phyloP scores from a whole-genome alignment of 2,329 filamentous ascomycete species.

The Penicillium fuscoglaucum region DNA sequence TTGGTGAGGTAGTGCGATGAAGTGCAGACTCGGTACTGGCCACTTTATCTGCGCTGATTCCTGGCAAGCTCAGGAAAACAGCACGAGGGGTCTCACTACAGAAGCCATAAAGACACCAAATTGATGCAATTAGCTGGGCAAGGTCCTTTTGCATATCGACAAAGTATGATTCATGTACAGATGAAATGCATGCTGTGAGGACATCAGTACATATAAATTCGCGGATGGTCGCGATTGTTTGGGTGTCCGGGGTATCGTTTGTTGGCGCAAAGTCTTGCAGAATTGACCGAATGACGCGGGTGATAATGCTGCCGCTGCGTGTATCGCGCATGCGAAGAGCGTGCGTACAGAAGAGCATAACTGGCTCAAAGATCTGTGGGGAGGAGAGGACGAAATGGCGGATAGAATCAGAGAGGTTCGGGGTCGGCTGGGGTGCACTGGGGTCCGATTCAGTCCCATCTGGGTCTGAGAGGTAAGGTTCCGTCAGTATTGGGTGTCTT shows the following conservation, averaged over 20 bases:
- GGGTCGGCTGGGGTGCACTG: slow-evolving; percentile 34
- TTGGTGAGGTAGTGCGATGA: slow-evolving; percentile 55
- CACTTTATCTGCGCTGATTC: slow-evolving; percentile 69
- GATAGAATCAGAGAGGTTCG: slow-evolving; percentile 59
- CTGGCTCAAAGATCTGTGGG: slow-evolving; percentile 75
- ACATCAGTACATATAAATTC: slow-evolving; percentile 90
- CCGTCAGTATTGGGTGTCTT: slow-evolving; percentile 5
- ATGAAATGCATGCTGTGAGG: slow-evolving; percentile 83
- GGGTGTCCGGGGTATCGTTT: slow-evolving; percentile 42
- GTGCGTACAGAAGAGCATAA: slow-evolving; percentile 89
- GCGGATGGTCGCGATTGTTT: slow-evolving; percentile 68
- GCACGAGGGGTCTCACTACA: slow-evolving; percentile 69
- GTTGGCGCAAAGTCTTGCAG: slow-evolving; percentile 70
- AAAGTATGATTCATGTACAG: slow-evolving; percentile 92
- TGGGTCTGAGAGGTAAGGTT: slow-evolving; percentile 30
- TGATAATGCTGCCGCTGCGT: slow-evolving; percentile 79
- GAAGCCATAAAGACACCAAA: slow-evolving; percentile 73
- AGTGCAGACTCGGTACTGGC: slow-evolving; percentile 64
- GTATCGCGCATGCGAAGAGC: slow-evolving; percentile 87
- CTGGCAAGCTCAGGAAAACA: slow-evolving; percentile 77
- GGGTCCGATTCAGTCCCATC: slow-evolving; percentile 38
- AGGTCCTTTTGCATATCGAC: slow-evolving; percentile 94
- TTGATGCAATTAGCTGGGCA: slow-evolving; percentile 80
- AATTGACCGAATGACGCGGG: slow-evolving; percentile 81
- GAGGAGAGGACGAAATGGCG: slow-evolving; percentile 80